Evolutionary conservation across 352 stramenopile species (phyloP), one percentile per base, ranked within the genome.

Genomic region (Globisporangium carolinianum): DNA sequence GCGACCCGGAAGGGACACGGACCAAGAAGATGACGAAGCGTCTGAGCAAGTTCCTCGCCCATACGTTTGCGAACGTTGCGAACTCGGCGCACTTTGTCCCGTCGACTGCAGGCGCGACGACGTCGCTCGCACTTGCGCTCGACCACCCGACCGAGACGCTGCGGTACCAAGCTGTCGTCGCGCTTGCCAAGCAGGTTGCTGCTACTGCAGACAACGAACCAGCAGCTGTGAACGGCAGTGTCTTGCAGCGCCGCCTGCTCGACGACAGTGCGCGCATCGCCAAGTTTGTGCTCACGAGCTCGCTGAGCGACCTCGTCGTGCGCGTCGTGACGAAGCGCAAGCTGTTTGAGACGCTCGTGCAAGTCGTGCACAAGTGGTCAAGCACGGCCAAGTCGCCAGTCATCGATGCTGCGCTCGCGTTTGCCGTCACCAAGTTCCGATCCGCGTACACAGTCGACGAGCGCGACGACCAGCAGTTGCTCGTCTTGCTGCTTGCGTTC

Each of bases 31-130:
- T 69, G 42, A 67, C 73, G 47, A 83, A 87, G 65, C 68, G 69
- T 32, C 54, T 87, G n/a, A 72, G 72, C 58, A 61, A 65, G 56
- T 93, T 93, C 57, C 41, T 93, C 11, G 69, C 72, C 17, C 67
- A 71, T 35, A 90, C 83, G 35, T 91, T 93, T 59, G 65, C 76
- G 17, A 78, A 79, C 43, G 68, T 93, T 7, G 69, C 83, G 4
- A 89, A 90, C 61, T 91, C 83, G 52, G 78, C 83, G 8, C 80
- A 89, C 57, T 93, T 91, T 63, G 59, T 93, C 53, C 79, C 80
- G 11, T 79, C 73, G 1, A 69, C 63, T 37, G 71, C 67, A 5
- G 72, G 87, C 51, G 77, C 77, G n/a, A 84, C 74, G 57, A 93
- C 81, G 36, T 92, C 83, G 6, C 58, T 95, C 6, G 73, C 83